These are phyloP conservation scores for Colletotrichum lindemuthianum DNA, from an alignment of 2,329 filamentous ascomycete species.

Conservation along the genomic window DNA sequence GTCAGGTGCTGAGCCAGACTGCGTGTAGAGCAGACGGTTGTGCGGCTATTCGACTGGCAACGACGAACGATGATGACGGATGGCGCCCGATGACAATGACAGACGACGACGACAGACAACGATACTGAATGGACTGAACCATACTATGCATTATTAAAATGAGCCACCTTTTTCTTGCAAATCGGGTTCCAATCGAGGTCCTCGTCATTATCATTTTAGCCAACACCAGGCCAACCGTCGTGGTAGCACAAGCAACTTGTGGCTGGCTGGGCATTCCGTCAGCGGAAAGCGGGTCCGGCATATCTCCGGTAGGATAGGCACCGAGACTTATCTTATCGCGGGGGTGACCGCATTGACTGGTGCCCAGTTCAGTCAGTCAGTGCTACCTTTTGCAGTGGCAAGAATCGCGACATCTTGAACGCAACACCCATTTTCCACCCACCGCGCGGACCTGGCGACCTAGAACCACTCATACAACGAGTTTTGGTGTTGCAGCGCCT, in stretches of 20 bases:
- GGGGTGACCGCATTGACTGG: constrained; percentile 36
- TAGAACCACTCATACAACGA: background rate
- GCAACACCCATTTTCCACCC: background rate
- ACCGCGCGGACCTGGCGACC: no score
- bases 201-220: no score
- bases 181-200: no score
- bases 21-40: no score
- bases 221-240: background rate
- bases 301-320: constrained; percentile 24
- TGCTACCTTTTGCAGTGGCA: constrained; percentile 30
- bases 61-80: no score
- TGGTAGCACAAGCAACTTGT: background rate
- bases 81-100: no score
- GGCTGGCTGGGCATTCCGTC: background rate
- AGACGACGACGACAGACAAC: no score
- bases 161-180: no score
- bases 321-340: constrained; percentile 32
- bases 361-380: constrained; percentile 27
- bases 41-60: no score
- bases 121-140: no score
- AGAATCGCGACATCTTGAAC: constrained; percentile 19
- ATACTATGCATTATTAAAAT: no score
- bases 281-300: constrained; percentile 18
- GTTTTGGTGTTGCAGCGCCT: background rate
- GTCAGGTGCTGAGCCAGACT: background rate